Evolutionary conservation across 257 asterid genomes (phyloP).

Genomic region (Cordia subcordata): DNA sequence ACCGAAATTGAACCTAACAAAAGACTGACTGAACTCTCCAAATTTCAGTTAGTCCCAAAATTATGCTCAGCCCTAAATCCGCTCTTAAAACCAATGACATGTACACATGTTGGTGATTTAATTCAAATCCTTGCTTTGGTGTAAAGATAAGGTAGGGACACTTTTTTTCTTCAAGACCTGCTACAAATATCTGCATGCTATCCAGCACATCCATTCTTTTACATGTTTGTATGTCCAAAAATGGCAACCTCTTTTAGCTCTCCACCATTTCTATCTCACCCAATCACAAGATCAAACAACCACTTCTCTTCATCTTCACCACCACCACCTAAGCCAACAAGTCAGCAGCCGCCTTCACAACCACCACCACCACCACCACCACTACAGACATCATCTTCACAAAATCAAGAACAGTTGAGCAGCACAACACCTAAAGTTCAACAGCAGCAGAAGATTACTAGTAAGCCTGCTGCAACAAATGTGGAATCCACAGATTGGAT

Average conservation of each 20-base stretch:
- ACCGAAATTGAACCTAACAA: too few relatives aligned
- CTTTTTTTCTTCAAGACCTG: neutral
- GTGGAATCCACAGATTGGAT: constrained; percentile 83
- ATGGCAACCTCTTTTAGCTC: constrained; percentile 3
- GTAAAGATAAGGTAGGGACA: constrained; percentile 4
- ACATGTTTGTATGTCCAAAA: neutral
- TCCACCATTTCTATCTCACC: constrained; percentile 1
- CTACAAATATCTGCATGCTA: neutral
- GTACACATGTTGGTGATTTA: too few relatives aligned
- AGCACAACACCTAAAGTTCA: neutral
- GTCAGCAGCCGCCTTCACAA: constrained; percentile 1
- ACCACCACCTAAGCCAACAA: too few relatives aligned
- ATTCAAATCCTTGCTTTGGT: neutral
- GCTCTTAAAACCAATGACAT: too few relatives aligned
- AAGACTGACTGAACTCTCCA: too few relatives aligned
- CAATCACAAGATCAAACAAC: neutral
- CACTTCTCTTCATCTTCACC: neutral
- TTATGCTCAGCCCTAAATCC: too few relatives aligned
- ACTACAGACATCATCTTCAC: neutral
- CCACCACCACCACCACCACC: constrained; percentile 1
- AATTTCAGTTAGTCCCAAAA: too few relatives aligned
- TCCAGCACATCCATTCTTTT: neutral
- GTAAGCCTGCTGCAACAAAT: constrained; percentile 17
- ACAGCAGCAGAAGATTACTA: constrained; percentile 24
- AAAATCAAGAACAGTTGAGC: too few relatives aligned